Evolutionary conservation across 1,284 basidiomycete genomes (phyloP).

Genomic region (Neonothopanus nambi): DNA sequence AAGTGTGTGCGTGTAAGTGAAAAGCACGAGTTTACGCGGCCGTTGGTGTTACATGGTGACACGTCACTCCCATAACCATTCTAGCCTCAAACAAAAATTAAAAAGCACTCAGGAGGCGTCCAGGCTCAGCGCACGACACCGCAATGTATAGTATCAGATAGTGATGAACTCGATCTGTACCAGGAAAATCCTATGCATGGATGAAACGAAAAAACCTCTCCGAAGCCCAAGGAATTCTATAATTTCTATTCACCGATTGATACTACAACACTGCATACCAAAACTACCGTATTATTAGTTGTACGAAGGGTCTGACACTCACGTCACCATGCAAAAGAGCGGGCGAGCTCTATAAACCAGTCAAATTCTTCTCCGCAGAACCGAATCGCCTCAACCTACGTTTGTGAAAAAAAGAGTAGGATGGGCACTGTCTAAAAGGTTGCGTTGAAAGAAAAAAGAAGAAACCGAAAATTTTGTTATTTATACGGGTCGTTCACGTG

Average conservation of each 20-base stretch:
- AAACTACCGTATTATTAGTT: too few species aligned
- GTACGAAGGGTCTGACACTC: conserved; percentile 78
- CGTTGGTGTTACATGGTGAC: background rate
- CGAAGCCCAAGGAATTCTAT: too few species aligned
- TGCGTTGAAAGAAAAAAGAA: conserved; percentile 43
- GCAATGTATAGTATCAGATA: too few species aligned
- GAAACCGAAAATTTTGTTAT: conserved; percentile 12
- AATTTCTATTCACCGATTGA: too few species aligned
- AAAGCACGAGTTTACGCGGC: conserved; percentile 9
- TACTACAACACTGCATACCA: too few species aligned
- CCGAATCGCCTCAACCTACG: conserved; percentile 71
- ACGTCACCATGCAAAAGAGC: conserved; percentile 50
- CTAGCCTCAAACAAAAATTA: too few species aligned
- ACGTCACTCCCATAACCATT: background rate
- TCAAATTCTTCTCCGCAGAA: conserved; percentile 61
- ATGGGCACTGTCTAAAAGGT: conserved; percentile 78
- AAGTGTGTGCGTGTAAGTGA: background rate
- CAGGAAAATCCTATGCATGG: too few species aligned
- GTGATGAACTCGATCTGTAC: too few species aligned
- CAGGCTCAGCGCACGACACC: too few species aligned
- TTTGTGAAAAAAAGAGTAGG: conserved; percentile 38
- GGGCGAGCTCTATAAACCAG: conserved; percentile 62
- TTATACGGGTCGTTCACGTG: background rate
- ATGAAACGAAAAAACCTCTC: too few species aligned
- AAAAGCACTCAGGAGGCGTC: too few species aligned